phyloP scores from a whole-genome alignment of 1,139 yeast genomes.

The Pneumocystis jirovecii region DNA sequence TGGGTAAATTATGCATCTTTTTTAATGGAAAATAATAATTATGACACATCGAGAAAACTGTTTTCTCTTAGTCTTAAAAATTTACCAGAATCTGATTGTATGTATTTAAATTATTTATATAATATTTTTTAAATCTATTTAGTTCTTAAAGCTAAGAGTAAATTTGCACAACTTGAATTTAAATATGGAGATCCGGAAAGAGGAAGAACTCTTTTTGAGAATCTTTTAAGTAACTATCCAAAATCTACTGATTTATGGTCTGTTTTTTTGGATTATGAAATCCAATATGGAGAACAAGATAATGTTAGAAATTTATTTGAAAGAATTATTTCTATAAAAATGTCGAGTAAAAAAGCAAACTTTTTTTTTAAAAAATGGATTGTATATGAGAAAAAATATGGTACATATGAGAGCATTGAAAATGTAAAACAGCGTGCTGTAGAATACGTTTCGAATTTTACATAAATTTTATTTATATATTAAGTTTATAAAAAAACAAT shows the following conservation, averaged over 20 bases:
- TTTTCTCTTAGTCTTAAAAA: slow-evolving; percentile 59
- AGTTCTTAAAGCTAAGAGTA: slow-evolving; percentile 61
- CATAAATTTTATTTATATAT: background rate
- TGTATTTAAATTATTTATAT: background rate
- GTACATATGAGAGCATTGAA: slow-evolving; percentile 58
- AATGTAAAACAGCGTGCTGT: slow-evolving; percentile 86
- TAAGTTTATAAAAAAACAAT: background rate
- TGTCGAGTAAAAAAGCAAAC: slow-evolving; percentile 84
- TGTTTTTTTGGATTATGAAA: slow-evolving; percentile 85
- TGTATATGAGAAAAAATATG: slow-evolving; percentile 38
- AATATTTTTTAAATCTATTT: background rate
- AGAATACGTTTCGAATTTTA: slow-evolving; percentile 38
- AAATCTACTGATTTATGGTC: slow-evolving; percentile 90
- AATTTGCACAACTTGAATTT: slow-evolving; percentile 81
- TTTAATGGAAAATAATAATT: slow-evolving; percentile 32
- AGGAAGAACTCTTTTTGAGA: slow-evolving; percentile 89
- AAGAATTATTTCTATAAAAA: slow-evolving; percentile 51
- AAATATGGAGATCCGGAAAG: slow-evolving; percentile 80
- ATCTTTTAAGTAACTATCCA: slow-evolving; percentile 76
- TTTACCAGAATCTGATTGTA: slow-evolving; percentile 53
- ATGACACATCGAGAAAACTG: slow-evolving; percentile 51
- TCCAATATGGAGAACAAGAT: slow-evolving; percentile 47
- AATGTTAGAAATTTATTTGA: slow-evolving; percentile 55
- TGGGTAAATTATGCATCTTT: slow-evolving; percentile 74
- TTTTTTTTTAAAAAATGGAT: slow-evolving; percentile 86